Conservation (phyloP, 768 basidiomycete genomes). For the Tulasnella calospora region DNA sequence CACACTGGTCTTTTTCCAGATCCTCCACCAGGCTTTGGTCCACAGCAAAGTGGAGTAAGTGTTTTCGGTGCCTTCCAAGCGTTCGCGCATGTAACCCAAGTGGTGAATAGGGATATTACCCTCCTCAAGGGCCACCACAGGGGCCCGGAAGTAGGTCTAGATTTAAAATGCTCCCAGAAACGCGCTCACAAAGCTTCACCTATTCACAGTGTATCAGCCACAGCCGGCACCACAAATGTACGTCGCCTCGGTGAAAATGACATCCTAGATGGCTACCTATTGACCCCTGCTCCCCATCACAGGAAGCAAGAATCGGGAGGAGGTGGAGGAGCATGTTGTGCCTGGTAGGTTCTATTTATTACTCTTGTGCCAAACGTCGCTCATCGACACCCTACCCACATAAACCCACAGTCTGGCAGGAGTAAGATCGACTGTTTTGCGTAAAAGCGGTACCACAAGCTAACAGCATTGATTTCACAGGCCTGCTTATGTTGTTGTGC, state of each 20-base stretch:
- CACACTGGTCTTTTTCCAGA: not conserved
- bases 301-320: constrained; percentile 9
- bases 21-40: not conserved
- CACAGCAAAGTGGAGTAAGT: not conserved
- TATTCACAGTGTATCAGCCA: not conserved
- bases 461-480: not conserved
- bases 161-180: not conserved
- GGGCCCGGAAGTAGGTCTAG: not conserved
- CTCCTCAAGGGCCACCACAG: not conserved
- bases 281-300: not conserved
- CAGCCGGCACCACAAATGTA: not conserved
- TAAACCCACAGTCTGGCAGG: not conserved
- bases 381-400: not conserved
- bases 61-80: not conserved
- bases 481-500: not conserved
- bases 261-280: not conserved
- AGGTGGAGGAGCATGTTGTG: constrained; percentile 9
- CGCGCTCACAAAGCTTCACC: not conserved
- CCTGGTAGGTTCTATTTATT: not conserved
- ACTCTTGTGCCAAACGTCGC: not conserved
- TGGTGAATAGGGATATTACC: not conserved
- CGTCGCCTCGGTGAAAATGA: not conserved
- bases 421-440: not conserved
- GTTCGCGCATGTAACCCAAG: not conserved
- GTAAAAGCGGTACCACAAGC: not conserved